These are phyloP conservation scores for Fallopia convolvulus DNA, from an alignment of 148 eudicot species.

Conservation along the genomic window DNA sequence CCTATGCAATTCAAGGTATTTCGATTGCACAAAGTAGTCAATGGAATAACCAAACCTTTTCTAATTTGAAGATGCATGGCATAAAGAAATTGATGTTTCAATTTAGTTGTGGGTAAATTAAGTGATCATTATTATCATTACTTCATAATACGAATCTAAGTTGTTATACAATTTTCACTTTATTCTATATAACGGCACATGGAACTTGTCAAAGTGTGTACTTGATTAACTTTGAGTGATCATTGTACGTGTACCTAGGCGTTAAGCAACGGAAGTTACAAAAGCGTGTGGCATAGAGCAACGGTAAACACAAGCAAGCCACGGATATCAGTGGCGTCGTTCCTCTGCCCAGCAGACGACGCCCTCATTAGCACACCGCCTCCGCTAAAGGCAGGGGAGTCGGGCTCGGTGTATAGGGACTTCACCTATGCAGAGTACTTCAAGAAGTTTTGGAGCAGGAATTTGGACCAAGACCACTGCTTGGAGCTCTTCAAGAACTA, in stretches of 20 bases:
- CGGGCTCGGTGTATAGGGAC: slow-evolving; percentile 1
- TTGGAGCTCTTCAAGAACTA: slow-evolving; percentile 14
- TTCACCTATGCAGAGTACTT: slow-evolving; percentile 11
- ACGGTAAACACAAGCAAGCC: slow-evolving; percentile 6
- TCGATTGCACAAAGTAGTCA: neutral
- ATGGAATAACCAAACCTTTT: too few relatives aligned
- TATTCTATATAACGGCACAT: neutral
- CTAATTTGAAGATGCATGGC: too few relatives aligned
- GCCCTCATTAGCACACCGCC: slow-evolving; percentile 12
- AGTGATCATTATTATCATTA: too few relatives aligned
- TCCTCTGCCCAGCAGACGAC: slow-evolving; percentile 8
- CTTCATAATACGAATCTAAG: too few relatives aligned
- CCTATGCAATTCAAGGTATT: neutral
- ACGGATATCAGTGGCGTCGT: slow-evolving; percentile 9
- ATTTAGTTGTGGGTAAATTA: too few relatives aligned
- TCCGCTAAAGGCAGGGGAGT: neutral
- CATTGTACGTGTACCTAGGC: neutral
- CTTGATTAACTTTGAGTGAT: neutral
- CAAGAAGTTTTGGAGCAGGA: slow-evolving; percentile 14
- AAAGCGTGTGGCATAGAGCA: slow-evolving; percentile 10
- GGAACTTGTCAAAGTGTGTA: neutral
- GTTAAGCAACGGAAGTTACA: slow-evolving; percentile 6
- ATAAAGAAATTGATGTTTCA: too few relatives aligned
- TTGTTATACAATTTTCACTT: too few relatives aligned
- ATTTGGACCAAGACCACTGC: slow-evolving; percentile 11